Evolutionary conservation across 345 rosid species (phyloP).

Genomic region (thale cress (Arabidopsis thaliana)): DNA sequence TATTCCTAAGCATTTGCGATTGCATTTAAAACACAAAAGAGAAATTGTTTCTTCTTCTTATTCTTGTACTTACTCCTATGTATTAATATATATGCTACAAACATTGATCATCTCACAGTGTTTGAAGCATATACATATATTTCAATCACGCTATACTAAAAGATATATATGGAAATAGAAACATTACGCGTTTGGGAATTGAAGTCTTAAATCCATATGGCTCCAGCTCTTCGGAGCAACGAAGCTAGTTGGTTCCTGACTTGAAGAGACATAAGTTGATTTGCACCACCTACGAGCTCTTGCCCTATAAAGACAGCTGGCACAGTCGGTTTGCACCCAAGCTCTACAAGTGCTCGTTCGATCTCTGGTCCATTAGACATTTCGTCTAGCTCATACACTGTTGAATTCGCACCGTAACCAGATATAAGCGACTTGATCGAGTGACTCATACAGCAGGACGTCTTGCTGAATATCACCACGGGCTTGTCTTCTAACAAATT

Average conservation of each 20-base stretch:
- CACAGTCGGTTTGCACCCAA: constrained; percentile 62
- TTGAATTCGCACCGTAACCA: constrained; percentile 46
- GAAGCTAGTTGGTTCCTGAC: constrained; percentile 68
- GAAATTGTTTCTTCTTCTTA: neutral
- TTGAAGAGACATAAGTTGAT: constrained; percentile 71
- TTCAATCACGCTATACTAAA: constrained; percentile 30
- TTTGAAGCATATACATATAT: neutral
- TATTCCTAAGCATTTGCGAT: constrained; percentile 18
- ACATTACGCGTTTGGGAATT: neutral
- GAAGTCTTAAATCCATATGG: constrained; percentile 71
- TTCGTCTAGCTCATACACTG: constrained; percentile 46
- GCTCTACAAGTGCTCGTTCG: constrained; percentile 62
- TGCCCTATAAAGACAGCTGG: constrained; percentile 88
- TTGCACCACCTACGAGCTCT: constrained; percentile 72
- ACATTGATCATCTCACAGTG: constrained; percentile 8
- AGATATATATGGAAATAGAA: neutral
- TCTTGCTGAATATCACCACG: constrained; percentile 81
- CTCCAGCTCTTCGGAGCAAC: constrained; percentile 74
- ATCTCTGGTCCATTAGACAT: constrained; percentile 57
- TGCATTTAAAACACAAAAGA: constrained; percentile 30
- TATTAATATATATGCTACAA: constrained; percentile 20
- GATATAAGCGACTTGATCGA: constrained; percentile 47
- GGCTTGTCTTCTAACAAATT: constrained; percentile 68
- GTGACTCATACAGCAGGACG: constrained; percentile 70
- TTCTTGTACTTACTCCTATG: neutral